Base-by-base conservation (phyloP, 495 filamentous ascomycete genomes). In the Penicillium taxi region DNA sequence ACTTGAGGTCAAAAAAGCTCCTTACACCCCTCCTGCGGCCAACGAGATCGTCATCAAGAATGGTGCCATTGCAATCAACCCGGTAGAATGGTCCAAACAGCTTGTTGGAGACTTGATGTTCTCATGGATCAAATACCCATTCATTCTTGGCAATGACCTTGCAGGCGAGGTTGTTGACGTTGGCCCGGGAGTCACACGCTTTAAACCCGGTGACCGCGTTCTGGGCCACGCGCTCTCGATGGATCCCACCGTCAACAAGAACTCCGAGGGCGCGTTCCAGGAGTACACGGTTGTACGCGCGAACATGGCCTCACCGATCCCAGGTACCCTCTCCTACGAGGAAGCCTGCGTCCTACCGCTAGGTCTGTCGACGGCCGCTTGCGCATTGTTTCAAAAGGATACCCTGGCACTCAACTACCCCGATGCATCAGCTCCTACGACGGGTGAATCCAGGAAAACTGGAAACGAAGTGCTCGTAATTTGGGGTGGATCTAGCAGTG, bases 151-250 rank as follows among this genome's bases (percentile, higher is more conserved):
- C 22, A 44, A 43, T 26, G 79, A 84, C 42, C 51, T 73, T 8
- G 66, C 75, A 1, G 79, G 80, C 18, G 54, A 61, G 4, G 60
- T 82, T 4, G 60, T 53, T 6, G 68, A 64, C 15, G 59, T 79
- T 20, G 78, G 79, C 8, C 31, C 51, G 1, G 51, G 14, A 1
- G 45, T 49, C 4, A 42, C 16, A 16, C 21, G 30, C 6, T 45
- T 47, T 30, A 45, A 48, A 22, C 9, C 37, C 5, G 53, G 53
- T n/a, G 44, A 54, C 23, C 45, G 53, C 12, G 53, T 56, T 13
- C 22, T 47, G 7, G 42, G 37, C 13, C 18, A 26, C 12, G 50
- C 39, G 1, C 2, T 36, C 1, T 18, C 31, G 5, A 39, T 48
- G 23, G 41, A 34, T 8, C 32, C 31, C 0, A 13, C 18, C 3